Conservation (phyloP, 2,329 filamentous ascomycete species). For the Verticillium nonalfalfae region DNA sequence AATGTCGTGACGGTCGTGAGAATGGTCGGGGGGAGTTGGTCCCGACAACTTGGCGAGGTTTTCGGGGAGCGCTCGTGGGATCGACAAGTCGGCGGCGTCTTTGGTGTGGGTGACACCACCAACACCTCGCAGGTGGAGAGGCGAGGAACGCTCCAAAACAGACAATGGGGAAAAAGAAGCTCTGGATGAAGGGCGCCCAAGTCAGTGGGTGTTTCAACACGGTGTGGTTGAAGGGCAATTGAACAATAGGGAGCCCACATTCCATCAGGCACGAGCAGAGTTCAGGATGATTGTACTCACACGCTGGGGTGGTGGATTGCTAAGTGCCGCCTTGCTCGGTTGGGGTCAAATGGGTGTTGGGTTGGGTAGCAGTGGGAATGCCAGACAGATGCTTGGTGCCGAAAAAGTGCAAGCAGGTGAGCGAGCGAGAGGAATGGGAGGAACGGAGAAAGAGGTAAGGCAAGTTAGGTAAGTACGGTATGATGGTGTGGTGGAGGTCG, state of each 20-base stretch:
- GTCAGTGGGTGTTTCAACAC: not conserved
- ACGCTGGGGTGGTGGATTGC: not conserved
- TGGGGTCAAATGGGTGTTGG: not conserved
- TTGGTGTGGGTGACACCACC: conserved; percentile 27
- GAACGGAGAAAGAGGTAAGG: not conserved
- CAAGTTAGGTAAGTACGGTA: not conserved
- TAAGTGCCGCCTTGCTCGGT: not conserved
- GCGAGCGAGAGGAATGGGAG: not conserved
- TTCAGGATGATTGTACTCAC: not conserved
- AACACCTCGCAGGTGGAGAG: conserved; percentile 33
- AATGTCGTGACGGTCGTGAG: conserved; percentile 50
- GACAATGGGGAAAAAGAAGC: not conserved
- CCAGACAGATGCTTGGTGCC: not conserved
- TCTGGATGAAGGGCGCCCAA: not conserved
- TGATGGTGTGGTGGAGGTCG: not conserved
- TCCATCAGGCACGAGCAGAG: not conserved
- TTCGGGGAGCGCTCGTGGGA: conserved; percentile 25
- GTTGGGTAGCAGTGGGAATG: not conserved
- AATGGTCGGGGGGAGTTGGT: conserved; percentile 27
- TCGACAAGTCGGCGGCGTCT: conserved; percentile 40
- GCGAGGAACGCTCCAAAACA: not conserved
- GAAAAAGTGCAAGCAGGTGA: not conserved
- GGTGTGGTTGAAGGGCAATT: not conserved
- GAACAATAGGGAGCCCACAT: not conserved
- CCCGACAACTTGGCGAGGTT: conserved; percentile 39